Conservation (phyloP, 257 asterid species). For the Solanum virginianum region DNA sequence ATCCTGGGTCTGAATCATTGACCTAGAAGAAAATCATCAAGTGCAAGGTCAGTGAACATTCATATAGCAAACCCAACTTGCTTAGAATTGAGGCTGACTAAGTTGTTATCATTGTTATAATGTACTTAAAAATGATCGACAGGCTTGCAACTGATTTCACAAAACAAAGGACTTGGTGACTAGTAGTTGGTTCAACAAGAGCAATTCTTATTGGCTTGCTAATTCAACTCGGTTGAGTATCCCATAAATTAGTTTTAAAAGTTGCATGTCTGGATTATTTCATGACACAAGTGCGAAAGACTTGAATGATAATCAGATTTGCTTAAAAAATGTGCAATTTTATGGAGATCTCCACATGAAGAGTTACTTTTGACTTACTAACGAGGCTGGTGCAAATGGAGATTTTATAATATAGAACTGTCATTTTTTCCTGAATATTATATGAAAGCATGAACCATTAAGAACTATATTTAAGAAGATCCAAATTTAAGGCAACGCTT, state of each 20-base stretch:
- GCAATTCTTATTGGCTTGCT: too few species aligned
- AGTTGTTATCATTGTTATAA: not conserved
- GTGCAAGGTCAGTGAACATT: not conserved
- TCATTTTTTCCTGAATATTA: not conserved
- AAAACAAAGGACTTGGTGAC: too few species aligned
- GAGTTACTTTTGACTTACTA: not conserved
- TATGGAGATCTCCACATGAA: not conserved
- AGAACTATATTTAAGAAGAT: not conserved
- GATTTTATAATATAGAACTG: not conserved
- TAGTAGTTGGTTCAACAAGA: too few species aligned
- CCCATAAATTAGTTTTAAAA: not conserved
- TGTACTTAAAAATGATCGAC: not conserved
- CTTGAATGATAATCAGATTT: not conserved
- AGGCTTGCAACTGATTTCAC: not conserved
- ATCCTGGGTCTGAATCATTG: constrained; percentile 7
- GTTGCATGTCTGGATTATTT: not conserved
- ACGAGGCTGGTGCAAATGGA: not conserved
- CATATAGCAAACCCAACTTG: not conserved
- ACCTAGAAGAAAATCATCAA: constrained; percentile 3
- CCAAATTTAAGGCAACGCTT: not conserved
- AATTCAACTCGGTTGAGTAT: not conserved
- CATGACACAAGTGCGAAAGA: not conserved
- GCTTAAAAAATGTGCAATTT: not conserved
- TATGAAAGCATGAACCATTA: not conserved
- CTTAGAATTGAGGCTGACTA: not conserved